Conservation (phyloP, 768 basidiomycete genomes). For the Clitopilus hobsonii region DNA sequence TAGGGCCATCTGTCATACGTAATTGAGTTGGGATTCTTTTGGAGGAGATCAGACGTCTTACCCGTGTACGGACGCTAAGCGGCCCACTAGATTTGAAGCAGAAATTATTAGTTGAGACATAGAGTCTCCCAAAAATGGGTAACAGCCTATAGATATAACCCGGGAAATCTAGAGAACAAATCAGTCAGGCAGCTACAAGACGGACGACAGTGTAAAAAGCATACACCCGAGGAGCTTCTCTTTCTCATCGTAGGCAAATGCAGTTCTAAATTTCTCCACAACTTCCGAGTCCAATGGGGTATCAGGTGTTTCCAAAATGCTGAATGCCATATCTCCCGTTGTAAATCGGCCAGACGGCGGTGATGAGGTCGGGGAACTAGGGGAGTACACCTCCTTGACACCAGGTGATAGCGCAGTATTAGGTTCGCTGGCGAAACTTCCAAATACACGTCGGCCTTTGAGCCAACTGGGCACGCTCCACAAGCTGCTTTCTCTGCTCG, state of each 20-base stretch:
- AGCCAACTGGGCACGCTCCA: conserved; percentile 77
- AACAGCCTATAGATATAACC: conserved; percentile 87
- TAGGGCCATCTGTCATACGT: conserved; percentile 75
- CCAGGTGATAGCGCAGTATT: conserved; percentile 24
- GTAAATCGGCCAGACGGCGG: conserved; percentile 29
- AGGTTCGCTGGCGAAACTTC: conserved; percentile 22
- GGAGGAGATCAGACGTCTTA: conserved; percentile 32
- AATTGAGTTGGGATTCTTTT: not conserved
- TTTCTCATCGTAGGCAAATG: conserved; percentile 87
- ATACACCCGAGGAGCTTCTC: conserved; percentile 85
- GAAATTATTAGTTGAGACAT: conserved; percentile 87
- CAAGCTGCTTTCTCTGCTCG: conserved; percentile 43
- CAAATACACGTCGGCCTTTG: conserved; percentile 41
- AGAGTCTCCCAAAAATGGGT: conserved; percentile 86
- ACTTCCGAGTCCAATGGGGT: conserved; percentile 56
- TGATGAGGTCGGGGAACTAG: conserved; percentile 25
- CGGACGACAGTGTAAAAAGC: conserved; percentile 24
- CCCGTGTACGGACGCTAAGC: conserved; percentile 76
- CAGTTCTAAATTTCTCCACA: conserved; percentile 69
- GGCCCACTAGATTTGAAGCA: conserved; percentile 92
- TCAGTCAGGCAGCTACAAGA: not conserved
- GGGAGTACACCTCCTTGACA: conserved; percentile 61
- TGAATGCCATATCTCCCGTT: conserved; percentile 65
- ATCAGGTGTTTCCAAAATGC: conserved; percentile 75
- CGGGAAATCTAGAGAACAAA: conserved; percentile 63